Evolutionary conservation across 148 eudicot genomes (phyloP).

Genomic region (Spergularia bocconei): DNA sequence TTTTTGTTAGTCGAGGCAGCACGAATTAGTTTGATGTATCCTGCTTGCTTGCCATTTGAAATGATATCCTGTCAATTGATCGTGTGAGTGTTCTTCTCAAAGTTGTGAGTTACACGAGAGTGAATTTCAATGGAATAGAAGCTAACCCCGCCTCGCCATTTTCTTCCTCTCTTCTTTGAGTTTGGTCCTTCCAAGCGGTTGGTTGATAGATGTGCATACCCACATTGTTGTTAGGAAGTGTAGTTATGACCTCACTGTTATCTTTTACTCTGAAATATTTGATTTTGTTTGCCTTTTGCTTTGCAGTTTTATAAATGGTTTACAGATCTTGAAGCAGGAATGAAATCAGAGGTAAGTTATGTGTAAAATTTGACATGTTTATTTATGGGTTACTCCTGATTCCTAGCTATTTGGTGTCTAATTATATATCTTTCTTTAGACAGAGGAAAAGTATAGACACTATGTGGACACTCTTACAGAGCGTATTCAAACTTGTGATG

Average conservation of each 20-base stretch:
- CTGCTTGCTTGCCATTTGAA: background rate
- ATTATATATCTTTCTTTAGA: constrained; percentile 45
- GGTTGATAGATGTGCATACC: background rate
- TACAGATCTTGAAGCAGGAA: constrained; percentile 91
- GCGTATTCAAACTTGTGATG: constrained; percentile 85
- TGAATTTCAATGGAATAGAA: background rate
- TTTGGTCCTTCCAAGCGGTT: background rate
- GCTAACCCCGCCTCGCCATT: background rate
- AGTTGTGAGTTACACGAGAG: background rate
- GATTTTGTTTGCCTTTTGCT: constrained; percentile 20
- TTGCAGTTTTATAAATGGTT: constrained; percentile 98
- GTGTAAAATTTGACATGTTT: constrained; percentile 24
- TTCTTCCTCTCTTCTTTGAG: background rate
- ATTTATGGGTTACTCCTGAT: constrained; percentile 3
- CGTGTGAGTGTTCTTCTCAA: background rate
- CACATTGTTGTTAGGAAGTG: background rate
- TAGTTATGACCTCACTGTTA: background rate
- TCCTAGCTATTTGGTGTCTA: constrained; percentile 22
- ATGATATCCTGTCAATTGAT: too few species aligned
- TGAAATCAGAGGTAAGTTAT: constrained; percentile 90
- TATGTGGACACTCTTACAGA: constrained; percentile 80
- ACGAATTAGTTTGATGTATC: background rate
- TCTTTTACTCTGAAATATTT: background rate
- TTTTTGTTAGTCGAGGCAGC: background rate
- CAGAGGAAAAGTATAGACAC: constrained; percentile 97